Conservation (phyloP, 495 filamentous ascomycete genomes). For the Neurospora sp. region DNA sequence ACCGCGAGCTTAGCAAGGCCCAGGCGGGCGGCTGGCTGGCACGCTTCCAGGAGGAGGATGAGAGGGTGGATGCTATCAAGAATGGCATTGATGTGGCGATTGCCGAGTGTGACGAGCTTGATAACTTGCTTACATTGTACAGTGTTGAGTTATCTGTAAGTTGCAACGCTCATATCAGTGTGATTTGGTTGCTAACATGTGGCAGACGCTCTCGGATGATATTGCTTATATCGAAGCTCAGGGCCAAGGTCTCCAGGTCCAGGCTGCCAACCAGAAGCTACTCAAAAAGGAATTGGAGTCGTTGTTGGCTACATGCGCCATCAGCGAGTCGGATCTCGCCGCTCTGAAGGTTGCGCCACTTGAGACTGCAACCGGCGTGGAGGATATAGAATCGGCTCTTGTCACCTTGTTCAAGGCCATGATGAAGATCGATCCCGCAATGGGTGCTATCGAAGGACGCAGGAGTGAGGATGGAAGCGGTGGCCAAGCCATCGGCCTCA, state of each 20-base stretch:
- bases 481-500: conserved; percentile 46
- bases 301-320: conserved; percentile 77
- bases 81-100: conserved; percentile 78
- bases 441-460: conserved; percentile 45
- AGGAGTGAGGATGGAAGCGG: conserved; percentile 38
- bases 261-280: conserved; percentile 93
- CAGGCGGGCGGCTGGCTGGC: conserved; percentile 90
- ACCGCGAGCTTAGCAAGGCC: conserved; percentile 76
- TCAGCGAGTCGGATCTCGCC: conserved; percentile 62
- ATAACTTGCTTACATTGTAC: conserved; percentile 86
- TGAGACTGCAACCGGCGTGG: conserved; percentile 56
- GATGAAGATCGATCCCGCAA: conserved; percentile 79
- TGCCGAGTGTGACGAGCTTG: conserved; percentile 88
- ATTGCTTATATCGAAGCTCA: conserved; percentile 96
- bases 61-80: conserved; percentile 72
- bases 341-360: conserved; percentile 66
- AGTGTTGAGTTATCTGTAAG: conserved; percentile 86
- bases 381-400: conserved; percentile 63
- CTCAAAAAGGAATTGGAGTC: conserved; percentile 77
- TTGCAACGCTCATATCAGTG: conserved; percentile 5
- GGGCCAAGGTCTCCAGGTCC: conserved; percentile 90
- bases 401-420: conserved; percentile 89
- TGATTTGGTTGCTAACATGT: conserved; percentile 26
- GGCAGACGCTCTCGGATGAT: conserved; percentile 83
- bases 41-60: conserved; percentile 80